phyloP scores from a whole-genome alignment of 176 grass and related monocot species.

The Thalia dealbata region DNA sequence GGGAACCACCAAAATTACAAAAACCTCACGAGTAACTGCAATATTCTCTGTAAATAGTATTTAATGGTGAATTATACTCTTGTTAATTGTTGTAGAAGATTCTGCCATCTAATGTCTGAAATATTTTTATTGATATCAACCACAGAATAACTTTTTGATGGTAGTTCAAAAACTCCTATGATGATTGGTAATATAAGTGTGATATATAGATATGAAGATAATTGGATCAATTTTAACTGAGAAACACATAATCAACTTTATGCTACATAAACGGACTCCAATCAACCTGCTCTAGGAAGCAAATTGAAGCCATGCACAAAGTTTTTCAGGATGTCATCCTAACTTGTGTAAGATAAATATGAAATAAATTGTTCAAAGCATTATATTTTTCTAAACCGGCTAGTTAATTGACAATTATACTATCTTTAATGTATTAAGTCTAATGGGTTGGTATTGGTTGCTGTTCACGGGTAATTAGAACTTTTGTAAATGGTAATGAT shows the following conservation, averaged over 20 bases:
- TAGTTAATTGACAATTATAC: neutral
- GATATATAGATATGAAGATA: conserved; percentile 29
- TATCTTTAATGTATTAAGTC: neutral
- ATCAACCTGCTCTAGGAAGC: conserved; percentile 69
- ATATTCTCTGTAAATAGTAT: too few species aligned
- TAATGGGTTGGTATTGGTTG: neutral
- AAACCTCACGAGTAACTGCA: too few species aligned
- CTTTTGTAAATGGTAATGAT: too few species aligned
- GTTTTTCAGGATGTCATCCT: conserved; percentile 87
- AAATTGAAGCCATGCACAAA: conserved; percentile 89
- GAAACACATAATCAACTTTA: conserved; percentile 52
- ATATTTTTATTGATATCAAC: too few species aligned
- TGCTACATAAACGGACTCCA: conserved; percentile 71
- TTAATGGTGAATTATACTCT: too few species aligned
- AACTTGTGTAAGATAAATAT: conserved; percentile 53
- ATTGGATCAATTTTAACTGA: conserved; percentile 35
- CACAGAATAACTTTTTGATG: too few species aligned
- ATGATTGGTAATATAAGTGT: neutral
- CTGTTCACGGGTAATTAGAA: neutral
- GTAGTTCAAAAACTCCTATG: too few species aligned
- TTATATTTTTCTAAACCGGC: neutral
- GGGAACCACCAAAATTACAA: too few species aligned
- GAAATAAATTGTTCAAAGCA: neutral
- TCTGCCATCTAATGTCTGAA: too few species aligned
- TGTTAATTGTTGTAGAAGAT: too few species aligned